These are phyloP conservation scores for Tothia fuscella DNA, from an alignment of 2,329 filamentous ascomycete species.

Conservation along the genomic window DNA sequence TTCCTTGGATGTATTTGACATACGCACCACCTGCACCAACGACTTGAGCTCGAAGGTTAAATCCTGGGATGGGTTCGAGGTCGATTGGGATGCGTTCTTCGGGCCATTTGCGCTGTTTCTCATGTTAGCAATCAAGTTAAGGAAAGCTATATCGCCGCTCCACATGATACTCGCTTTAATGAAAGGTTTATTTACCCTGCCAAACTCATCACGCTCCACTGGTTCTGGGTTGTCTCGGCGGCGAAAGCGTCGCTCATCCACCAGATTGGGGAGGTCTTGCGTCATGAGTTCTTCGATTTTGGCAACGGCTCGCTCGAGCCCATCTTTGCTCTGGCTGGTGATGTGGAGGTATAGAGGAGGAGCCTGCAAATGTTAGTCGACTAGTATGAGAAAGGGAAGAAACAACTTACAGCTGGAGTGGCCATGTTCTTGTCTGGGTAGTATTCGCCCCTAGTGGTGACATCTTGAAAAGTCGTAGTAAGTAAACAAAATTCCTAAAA, in stretches of 20 bases:
- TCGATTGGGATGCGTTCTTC: slow-evolving; percentile 88
- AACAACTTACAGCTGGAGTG: slow-evolving; percentile 64
- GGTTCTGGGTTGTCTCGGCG: slow-evolving; percentile 61
- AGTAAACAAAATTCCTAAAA: slow-evolving; percentile 13
- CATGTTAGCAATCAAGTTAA: slow-evolving; percentile 21
- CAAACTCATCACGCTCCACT: slow-evolving; percentile 82
- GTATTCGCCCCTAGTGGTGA: slow-evolving; percentile 93
- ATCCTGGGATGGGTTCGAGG: slow-evolving; percentile 82
- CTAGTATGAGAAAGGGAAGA: not conserved
- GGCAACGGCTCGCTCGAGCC: slow-evolving; percentile 75
- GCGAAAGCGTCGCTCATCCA: slow-evolving; percentile 87
- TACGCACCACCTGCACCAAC: slow-evolving; percentile 90
- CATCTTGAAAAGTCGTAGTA: slow-evolving; percentile 65
- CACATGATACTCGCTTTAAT: not conserved
- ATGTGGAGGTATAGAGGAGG: slow-evolving; percentile 92
- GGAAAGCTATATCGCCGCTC: too few relatives aligned
- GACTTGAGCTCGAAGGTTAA: slow-evolving; percentile 92
- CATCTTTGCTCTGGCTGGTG: slow-evolving; percentile 81
- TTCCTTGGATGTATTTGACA: slow-evolving; percentile 95
- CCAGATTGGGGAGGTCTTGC: slow-evolving; percentile 86
- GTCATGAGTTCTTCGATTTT: slow-evolving; percentile 95
- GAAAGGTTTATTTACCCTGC: slow-evolving; percentile 47
- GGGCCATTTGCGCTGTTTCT: slow-evolving; percentile 90
- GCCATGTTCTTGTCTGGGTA: slow-evolving; percentile 98
- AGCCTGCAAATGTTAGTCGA: slow-evolving; percentile 43